These are phyloP conservation scores for Yarrowia sp. DNA, from an alignment of 805 yeast genomes.

Conservation along the genomic window DNA sequence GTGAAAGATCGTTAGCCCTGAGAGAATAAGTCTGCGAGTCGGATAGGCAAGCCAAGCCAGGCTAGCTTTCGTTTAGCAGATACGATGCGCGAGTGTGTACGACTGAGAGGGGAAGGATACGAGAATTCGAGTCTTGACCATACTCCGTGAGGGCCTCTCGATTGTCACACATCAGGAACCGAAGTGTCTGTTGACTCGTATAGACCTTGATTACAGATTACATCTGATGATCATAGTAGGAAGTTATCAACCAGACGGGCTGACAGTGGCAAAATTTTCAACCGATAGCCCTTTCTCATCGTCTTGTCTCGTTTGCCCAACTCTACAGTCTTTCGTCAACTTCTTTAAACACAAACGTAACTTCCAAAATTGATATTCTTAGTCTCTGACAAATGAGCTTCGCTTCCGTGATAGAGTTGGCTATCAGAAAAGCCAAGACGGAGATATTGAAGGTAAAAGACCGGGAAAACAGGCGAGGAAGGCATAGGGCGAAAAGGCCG, in stretches of 20 bases:
- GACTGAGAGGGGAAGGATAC: not conserved
- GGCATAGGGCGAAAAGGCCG: too few species aligned
- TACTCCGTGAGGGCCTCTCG: too few species aligned
- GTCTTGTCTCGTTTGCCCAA: not conserved
- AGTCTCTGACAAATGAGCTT: not conserved
- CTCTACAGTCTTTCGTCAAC: not conserved
- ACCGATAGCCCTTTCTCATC: not conserved
- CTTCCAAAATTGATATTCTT: not conserved
- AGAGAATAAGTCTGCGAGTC: not conserved
- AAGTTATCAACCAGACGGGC: not conserved
- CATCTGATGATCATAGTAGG: not conserved
- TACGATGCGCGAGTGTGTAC: conserved; percentile 18
- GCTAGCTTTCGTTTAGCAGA: conserved; percentile 2
- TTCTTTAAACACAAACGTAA: too few species aligned
- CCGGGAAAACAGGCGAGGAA: not conserved
- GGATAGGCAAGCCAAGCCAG: conserved; percentile 8
- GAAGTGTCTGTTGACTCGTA: too few species aligned
- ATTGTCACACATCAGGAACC: too few species aligned
- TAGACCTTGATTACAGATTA: too few species aligned
- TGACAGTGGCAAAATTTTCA: too few species aligned
- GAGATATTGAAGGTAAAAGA: conserved; percentile 2
- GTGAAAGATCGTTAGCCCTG: not conserved
- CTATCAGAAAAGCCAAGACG: conserved; percentile 11
- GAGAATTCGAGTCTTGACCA: not conserved
- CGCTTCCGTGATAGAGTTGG: not conserved